Conservation (phyloP, 108 stramenopile genomes). For the Fistulifera pelliculosa region DNA sequence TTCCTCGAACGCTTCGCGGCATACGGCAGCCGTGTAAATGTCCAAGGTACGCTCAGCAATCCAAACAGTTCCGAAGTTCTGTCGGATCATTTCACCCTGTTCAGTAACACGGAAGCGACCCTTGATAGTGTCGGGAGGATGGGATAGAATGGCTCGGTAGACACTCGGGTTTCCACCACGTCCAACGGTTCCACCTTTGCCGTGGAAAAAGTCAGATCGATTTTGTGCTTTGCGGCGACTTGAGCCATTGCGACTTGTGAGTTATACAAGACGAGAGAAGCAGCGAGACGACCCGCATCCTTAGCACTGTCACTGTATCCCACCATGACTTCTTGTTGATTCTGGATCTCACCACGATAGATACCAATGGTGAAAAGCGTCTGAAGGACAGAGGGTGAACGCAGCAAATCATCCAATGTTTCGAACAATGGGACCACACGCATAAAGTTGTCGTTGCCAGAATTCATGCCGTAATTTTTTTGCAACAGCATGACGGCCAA, state of each 20-base stretch:
- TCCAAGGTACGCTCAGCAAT: constrained; percentile 90
- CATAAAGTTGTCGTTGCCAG: constrained; percentile 70
- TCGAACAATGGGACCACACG: constrained; percentile 96
- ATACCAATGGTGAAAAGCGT: constrained; percentile 64
- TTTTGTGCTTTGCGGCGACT: constrained; percentile 60
- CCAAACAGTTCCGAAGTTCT: constrained; percentile 88
- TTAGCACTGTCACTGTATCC: constrained; percentile 96
- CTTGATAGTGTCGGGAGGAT: constrained; percentile 93
- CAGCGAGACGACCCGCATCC: constrained; percentile 93
- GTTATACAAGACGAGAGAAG: constrained; percentile 93
- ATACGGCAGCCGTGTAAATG: constrained; percentile 90
- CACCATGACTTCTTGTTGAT: constrained; percentile 97
- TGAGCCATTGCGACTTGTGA: constrained; percentile 84
- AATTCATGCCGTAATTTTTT: constrained; percentile 84
- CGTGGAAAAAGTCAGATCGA: constrained; percentile 97
- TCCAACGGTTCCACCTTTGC: constrained; percentile 96
- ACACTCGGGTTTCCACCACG: constrained; percentile 90
- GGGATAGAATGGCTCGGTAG: constrained; percentile 81
- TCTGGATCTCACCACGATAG: constrained; percentile 76
- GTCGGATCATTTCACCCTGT: constrained; percentile 98
- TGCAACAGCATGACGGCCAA: constrained; percentile 96
- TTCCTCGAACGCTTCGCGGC: constrained; percentile 74
- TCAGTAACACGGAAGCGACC: constrained; percentile 98
- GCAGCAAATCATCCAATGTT: constrained; percentile 86
- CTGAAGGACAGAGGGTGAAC: constrained; percentile 57